Conservation (phyloP, 257 asterid species). For the Parsonsia alboflavescens region DNA sequence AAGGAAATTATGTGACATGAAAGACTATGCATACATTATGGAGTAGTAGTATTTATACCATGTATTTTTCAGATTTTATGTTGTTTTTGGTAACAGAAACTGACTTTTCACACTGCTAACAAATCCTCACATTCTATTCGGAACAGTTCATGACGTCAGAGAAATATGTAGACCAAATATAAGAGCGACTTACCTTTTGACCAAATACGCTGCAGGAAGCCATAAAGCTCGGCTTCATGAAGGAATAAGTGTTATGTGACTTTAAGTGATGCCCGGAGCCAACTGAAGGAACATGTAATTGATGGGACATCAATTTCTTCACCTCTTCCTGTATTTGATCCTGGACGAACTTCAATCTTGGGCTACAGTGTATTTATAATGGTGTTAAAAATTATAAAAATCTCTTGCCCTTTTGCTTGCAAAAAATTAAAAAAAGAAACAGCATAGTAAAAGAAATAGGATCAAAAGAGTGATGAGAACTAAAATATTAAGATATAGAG, state of each 20-base stretch:
- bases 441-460: neutral
- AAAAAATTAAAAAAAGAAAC: neutral
- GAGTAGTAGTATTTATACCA: neutral
- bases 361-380: conserved; percentile 39
- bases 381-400: conserved; percentile 3
- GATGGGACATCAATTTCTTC: conserved; percentile 76
- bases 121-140: neutral
- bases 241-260: conserved; percentile 10
- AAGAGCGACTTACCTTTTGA: conserved; percentile 47
- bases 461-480: conserved; percentile 2
- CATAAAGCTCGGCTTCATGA: conserved; percentile 50
- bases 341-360: conserved; percentile 66
- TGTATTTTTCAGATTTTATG: conserved; percentile 6
- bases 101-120: neutral
- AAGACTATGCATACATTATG: neutral
- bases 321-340: conserved; percentile 73
- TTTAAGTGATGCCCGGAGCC: conserved; percentile 23
- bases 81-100: neutral
- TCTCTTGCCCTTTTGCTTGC: conserved; percentile 4
- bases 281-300: conserved; percentile 50
- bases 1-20: neutral
- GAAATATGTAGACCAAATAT: neutral
- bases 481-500: neutral
- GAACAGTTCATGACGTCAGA: neutral
- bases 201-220: conserved; percentile 90